Evolutionary conservation across 192 early-diverging fungal species (phyloP).

Genomic region (Coemansia guatemalensis): DNA sequence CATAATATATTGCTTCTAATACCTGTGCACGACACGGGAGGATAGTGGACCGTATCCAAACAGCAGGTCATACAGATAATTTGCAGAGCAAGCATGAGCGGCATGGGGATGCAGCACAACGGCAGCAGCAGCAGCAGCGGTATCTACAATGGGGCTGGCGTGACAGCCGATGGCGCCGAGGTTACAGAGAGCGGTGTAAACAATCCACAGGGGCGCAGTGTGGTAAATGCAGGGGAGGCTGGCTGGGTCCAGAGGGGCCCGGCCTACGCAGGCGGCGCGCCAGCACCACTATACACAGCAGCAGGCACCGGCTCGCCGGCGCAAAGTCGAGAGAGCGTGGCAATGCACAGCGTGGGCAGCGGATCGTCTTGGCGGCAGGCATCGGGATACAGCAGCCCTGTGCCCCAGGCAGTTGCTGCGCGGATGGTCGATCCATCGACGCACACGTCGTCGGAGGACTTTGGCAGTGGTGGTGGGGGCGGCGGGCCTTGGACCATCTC

Average conservation of each 20-base stretch:
- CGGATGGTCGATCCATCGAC: slow-evolving; percentile 40
- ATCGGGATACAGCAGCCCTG: slow-evolving; percentile 5
- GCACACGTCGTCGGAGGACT: neutral
- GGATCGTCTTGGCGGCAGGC: slow-evolving; percentile 8
- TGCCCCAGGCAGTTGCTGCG: slow-evolving; percentile 34
- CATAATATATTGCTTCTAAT: neutral
- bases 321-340: neutral
- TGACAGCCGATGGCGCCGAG: slow-evolving; percentile 1
- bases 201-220: slow-evolving; percentile 22
- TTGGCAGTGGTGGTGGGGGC: neutral
- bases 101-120: neutral
- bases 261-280: neutral
- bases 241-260: neutral
- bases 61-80: neutral
- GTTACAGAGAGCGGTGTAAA: slow-evolving; percentile 1
- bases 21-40: neutral
- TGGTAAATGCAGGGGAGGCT: slow-evolving; percentile 9
- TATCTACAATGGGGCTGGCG: slow-evolving; percentile 11
- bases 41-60: neutral
- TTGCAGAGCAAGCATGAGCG: slow-evolving; percentile 2
- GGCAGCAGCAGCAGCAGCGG: neutral
- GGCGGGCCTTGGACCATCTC: neutral
- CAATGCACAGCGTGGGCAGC: slow-evolving; percentile 1
- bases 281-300: slow-evolving; percentile 4
- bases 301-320: neutral